Evolutionary conservation across 306 rosid genomes (phyloP), one percentile per base, ranked within the genome.

Genomic region (Alnus rubra): DNA sequence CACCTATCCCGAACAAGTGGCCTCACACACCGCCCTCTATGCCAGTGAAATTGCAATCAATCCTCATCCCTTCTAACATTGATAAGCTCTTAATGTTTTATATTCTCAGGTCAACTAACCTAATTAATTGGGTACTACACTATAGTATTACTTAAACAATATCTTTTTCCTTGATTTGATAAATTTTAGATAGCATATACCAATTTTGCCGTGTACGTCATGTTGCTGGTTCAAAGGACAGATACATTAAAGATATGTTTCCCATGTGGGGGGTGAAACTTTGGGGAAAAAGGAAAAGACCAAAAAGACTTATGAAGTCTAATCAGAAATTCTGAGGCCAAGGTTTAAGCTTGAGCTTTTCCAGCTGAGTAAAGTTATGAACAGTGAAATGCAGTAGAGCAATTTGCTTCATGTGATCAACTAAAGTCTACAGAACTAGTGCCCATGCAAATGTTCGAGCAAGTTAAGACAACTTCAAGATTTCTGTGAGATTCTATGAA

Each of bases 131-230:
- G 7, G 45, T 4, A 42, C 0, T 42, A 42, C 45, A 55, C 3
- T 14, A 55, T 68, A 30, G 39, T 7, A 39, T 60, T 0, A 39
- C 45, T n/a, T 69, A 44, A 50, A 37, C 69, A 44, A 18, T 37
- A 35, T 48, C 54, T 2, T 54, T 23, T 7, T 45, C 54, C 68
- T 51, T 59, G 47, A 56, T n/a, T 55, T 33, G n/a, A 58, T 62
- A 45, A 60, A 70, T 80, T 53, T 80, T 44, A 56, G 31, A 73
- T 35, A 47, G 53, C 44, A 64, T 13, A 9, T 23, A 45, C 73
- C 18, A 64, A 47, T 35, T 59, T 60, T 79, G 81, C 83, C 85
- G 85, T 82, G 53, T 82, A 82, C 84, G 82, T 77, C 78, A 74
- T 77, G 86, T 80, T 64, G 62, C 59, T 12, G 37, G 59, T 74